These are phyloP conservation scores for Aristolochia fimbriata DNA, from an alignment of 164 flowering plant species.

Conservation along the genomic window DNA sequence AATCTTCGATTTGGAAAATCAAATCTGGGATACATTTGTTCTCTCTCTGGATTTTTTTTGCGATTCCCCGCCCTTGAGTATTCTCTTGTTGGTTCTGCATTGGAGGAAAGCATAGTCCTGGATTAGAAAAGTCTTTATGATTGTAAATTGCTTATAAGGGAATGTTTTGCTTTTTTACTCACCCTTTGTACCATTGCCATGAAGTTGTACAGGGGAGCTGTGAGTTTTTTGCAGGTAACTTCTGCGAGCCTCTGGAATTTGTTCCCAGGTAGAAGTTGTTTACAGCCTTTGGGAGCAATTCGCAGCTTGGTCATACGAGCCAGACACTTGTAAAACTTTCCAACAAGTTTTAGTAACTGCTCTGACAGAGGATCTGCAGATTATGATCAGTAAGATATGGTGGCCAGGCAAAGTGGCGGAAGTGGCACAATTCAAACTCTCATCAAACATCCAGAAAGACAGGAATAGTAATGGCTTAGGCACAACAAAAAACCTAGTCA, in stretches of 20 bases:
- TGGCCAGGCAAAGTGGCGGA: no score
- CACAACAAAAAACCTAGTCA: no score
- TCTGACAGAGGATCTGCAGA: constrained; percentile 68
- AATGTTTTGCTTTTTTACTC: background rate
- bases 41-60: constrained; percentile 70
- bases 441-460: no score
- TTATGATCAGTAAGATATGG: no score
- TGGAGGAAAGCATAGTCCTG: no score
- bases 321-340: constrained; percentile 65
- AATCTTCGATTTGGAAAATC: constrained; percentile 81
- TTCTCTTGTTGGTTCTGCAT: constrained; percentile 62
- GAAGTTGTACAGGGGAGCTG: constrained; percentile 62
- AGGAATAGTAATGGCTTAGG: no score
- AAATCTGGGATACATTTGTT: constrained; percentile 73
- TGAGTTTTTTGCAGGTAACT: constrained; percentile 68
- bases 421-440: no score
- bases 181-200: constrained; percentile 59
- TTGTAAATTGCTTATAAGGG: background rate
- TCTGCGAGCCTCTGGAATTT: constrained; percentile 70
- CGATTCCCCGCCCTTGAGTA: constrained; percentile 27
- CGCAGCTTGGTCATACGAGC: constrained; percentile 66
- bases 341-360: constrained; percentile 46
- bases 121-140: background rate
- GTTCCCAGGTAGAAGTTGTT: constrained; percentile 51
- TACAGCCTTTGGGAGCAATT: constrained; percentile 67